Conservation (phyloP, 805 yeast species). For the Wickerhamiella kurtzmanii region DNA sequence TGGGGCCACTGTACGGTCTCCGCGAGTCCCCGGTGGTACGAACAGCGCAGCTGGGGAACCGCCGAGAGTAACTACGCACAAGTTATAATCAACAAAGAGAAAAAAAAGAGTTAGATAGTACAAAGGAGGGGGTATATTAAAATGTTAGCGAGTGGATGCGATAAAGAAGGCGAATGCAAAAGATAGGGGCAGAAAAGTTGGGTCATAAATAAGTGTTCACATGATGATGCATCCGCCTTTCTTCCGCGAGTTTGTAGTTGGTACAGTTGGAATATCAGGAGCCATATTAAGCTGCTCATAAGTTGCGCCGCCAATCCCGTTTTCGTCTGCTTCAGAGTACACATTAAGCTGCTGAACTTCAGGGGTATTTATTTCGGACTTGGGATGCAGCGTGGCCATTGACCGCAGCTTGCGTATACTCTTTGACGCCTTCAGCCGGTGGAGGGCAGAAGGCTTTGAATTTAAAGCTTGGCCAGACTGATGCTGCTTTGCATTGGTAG, state of each 20-base stretch:
- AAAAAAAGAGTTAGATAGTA: too few species aligned
- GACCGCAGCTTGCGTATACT: background rate
- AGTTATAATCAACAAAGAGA: too few species aligned
- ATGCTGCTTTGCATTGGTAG: background rate
- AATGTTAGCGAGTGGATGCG: background rate
- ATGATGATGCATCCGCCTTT: background rate
- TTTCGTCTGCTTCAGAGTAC: background rate
- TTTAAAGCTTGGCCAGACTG: background rate
- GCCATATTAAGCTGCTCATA: background rate
- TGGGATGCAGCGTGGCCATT: background rate
- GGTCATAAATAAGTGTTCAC: background rate
- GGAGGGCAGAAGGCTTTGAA: background rate
- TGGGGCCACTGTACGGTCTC: constrained; percentile 24
- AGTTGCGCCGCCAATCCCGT: background rate
- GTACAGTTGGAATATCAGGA: background rate
- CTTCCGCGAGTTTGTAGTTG: background rate
- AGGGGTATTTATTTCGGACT: background rate
- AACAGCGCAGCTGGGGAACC: too few species aligned
- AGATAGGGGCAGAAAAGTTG: background rate
- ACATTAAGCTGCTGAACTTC: background rate
- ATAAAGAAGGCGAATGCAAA: background rate
- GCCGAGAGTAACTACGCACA: too few species aligned
- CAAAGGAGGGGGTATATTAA: background rate
- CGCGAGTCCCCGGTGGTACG: too few species aligned
- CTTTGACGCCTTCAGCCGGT: background rate